Conservation (phyloP, 148 eudicot species). For the Chenopodium album region DNA sequence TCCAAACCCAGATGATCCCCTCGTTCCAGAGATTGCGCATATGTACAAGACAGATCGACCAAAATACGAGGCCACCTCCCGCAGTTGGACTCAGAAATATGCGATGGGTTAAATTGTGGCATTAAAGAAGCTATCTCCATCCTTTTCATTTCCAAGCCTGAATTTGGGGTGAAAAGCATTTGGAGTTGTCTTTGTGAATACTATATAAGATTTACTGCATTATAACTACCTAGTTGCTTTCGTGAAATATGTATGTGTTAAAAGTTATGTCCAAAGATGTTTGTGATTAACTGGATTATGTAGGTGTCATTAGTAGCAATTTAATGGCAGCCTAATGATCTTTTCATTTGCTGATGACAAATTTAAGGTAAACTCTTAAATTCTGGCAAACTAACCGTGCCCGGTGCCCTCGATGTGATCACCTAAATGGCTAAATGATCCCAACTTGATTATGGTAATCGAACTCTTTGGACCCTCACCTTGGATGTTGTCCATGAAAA, state of each 20-base stretch:
- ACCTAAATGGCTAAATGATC: background rate
- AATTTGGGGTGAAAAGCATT: constrained; percentile 7
- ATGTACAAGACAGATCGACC: constrained; percentile 48
- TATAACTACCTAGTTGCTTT: constrained; percentile 14
- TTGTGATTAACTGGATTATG: constrained; percentile 14
- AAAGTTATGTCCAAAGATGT: constrained; percentile 4
- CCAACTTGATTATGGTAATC: background rate
- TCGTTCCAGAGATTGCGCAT: constrained; percentile 53
- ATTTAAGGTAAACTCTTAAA: background rate
- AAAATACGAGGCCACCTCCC: constrained; percentile 44
- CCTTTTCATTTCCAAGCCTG: constrained; percentile 1
- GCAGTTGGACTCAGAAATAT: constrained; percentile 40
- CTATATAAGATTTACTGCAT: constrained; percentile 13
- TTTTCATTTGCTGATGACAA: background rate
- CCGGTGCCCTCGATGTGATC: background rate
- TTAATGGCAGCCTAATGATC: background rate
- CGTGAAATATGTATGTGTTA: constrained; percentile 15
- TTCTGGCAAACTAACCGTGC: background rate
- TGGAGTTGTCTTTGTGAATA: constrained; percentile 32
- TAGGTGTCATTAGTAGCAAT: background rate
- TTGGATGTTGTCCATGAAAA: background rate
- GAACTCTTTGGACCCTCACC: background rate
- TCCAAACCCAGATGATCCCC: constrained; percentile 50
- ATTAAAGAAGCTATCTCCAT: constrained; percentile 2
- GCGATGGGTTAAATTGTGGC: constrained; percentile 39